Evolutionary conservation across 345 rosid genomes (phyloP).

Genomic region (Dovyalis caffra): DNA sequence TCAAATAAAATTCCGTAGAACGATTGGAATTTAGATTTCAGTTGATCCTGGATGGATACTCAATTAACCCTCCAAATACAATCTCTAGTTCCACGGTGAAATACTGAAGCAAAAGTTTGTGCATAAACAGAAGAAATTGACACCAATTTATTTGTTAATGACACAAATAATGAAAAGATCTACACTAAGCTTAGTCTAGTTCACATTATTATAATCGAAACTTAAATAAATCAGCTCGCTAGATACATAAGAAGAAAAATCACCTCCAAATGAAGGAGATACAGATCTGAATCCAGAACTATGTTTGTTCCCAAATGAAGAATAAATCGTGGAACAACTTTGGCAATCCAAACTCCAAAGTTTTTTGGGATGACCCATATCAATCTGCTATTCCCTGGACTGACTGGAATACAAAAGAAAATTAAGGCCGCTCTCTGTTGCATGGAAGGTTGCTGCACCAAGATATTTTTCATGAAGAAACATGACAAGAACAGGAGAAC

Average conservation of each 20-base stretch:
- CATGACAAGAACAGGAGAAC: background rate
- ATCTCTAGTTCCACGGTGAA: no score
- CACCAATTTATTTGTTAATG: no score
- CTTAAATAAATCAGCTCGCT: no score
- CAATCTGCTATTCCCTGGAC: slow-evolving; percentile 85
- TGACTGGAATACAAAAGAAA: slow-evolving; percentile 84
- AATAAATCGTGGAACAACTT: slow-evolving; percentile 76
- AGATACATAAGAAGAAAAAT: background rate
- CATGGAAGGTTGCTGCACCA: slow-evolving; percentile 26
- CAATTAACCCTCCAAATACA: background rate
- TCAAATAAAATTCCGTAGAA: no score
- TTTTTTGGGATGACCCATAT: slow-evolving; percentile 81
- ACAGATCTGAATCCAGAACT: slow-evolving; percentile 84
- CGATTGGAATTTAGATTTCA: background rate
- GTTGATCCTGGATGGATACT: background rate
- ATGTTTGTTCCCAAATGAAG: slow-evolving; percentile 72
- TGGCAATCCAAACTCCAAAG: slow-evolving; percentile 60
- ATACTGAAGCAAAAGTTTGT: no score
- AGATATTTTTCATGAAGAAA: background rate
- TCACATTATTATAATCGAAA: no score
- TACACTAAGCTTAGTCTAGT: background rate
- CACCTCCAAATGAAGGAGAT: slow-evolving; percentile 90
- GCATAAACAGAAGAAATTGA: no score
- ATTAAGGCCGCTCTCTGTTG: slow-evolving; percentile 50
- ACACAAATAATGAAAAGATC: no score